Evolutionary conservation across 2,329 filamentous ascomycete species (phyloP), one percentile per base, ranked within the genome.

Genomic region (Cadophora luteo-olivacea): DNA sequence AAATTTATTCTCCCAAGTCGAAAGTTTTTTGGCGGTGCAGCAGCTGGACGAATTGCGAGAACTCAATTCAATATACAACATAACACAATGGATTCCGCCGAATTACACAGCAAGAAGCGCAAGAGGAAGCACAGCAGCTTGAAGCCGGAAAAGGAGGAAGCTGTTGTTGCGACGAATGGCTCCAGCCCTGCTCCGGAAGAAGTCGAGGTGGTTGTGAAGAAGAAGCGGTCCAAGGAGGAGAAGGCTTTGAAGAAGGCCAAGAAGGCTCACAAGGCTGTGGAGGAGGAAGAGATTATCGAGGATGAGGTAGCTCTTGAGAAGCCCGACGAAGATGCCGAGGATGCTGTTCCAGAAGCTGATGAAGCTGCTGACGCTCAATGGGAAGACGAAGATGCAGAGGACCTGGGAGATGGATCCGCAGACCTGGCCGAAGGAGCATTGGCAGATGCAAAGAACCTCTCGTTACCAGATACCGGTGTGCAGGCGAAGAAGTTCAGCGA

Each of bases 401-500:
- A 69, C 6, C 67, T 74, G 3, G 70, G 68, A 14, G 66, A 68
- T 29, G 67, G 67, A 22, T 72, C 65, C 57, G 69, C 57, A 52
- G 72, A 76, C 55, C 49, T 72, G 45, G 64, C 66, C 2, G 74
- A 72, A 60, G 72, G 67, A 60, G 24, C 69, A 52, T 32, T 73
- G 5, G 65, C 69, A 63, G 70, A 71, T 36, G 73, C 72, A 32
- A 61, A 69, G 29, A 61, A 69, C 12, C 68, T 75, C 11, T 72
- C 74, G 4, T 69, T 75, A 60, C 74, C 74, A 24, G 69, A 51
- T 67, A 68, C 68, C 33, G 68, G 72, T 41, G 51, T 64, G 24
- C 66, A 72, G 54, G 64, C 72, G 7, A 57, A 74, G 63, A 74
- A 72, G 57, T 79, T 79, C 67, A 72, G 73, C 5, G 76, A 98